Conservation (phyloP, 352 stramenopile species). For the Pythium grandisporangium region DNA sequence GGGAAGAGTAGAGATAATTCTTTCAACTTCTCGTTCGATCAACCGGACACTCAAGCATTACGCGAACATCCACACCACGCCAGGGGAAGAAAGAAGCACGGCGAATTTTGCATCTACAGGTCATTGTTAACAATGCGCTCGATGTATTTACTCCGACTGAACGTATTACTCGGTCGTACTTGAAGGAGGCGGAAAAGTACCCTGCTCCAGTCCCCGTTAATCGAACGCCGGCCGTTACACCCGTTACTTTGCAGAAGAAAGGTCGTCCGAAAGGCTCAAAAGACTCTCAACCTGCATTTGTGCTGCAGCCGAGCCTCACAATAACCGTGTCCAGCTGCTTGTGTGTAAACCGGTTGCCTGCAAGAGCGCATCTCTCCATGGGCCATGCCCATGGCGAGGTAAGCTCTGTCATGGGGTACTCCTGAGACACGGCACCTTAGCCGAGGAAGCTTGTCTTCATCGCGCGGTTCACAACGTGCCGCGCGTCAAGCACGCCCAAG, state of each 20-base stretch:
- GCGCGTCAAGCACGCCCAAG: too few species aligned
- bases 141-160: conserved; percentile 8
- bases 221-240: neutral
- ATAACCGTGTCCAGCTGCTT: too few species aligned
- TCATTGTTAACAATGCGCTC: conserved; percentile 6
- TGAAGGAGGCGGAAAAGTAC: conserved; percentile 7
- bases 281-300: too few species aligned
- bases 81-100: conserved; percentile 13
- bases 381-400: too few species aligned
- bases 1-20: conserved; percentile 1
- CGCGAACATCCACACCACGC: conserved; percentile 9
- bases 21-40: conserved; percentile 7
- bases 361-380: too few species aligned
- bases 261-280: conserved; percentile 8
- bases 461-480: too few species aligned
- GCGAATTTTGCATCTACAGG: conserved; percentile 7
- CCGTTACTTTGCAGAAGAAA: neutral
- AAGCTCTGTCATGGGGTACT: too few species aligned
- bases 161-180: conserved; percentile 4
- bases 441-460: too few species aligned
- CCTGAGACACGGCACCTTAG: too few species aligned
- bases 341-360: too few species aligned
- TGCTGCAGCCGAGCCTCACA: too few species aligned
- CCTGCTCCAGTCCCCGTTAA: conserved; percentile 3
- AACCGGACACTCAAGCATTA: conserved; percentile 3